phyloP scores from a whole-genome alignment of 2,329 filamentous ascomycete genomes.

The Diaporthe vaccinii region DNA sequence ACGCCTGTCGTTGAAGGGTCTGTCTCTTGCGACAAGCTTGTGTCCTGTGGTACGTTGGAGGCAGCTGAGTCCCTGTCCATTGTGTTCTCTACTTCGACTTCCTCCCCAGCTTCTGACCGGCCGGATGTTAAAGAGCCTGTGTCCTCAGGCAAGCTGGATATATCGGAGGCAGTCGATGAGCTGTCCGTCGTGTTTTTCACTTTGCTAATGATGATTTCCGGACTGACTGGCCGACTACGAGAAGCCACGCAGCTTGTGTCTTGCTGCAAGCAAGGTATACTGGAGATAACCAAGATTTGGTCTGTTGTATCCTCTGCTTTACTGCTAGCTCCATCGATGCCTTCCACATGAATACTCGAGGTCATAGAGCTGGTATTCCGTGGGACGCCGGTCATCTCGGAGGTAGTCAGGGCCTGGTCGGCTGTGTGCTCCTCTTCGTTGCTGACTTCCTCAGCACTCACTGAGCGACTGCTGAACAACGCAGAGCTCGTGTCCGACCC shows the following conservation, averaged over 20 bases:
- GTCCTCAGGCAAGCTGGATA: not conserved
- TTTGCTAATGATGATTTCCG: not conserved
- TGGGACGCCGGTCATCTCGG: not conserved
- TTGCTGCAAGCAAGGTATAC: too few relatives aligned
- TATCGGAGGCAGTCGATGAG: not conserved
- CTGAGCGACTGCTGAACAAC: not conserved
- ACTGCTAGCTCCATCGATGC: not conserved
- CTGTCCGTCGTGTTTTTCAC: not conserved
- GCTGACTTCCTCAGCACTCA: not conserved
- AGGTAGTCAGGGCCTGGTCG: not conserved
- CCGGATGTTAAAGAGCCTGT: not conserved
- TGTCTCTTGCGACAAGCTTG: not conserved
- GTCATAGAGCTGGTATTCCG: not conserved
- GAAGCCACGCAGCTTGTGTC: not conserved
- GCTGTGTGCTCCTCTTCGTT: not conserved
- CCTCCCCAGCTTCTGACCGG: not conserved
- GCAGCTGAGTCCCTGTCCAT: too few relatives aligned
- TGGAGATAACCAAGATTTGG: not conserved
- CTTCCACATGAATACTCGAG: not conserved
- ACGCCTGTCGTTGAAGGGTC: not conserved
- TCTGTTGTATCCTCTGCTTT: not conserved
- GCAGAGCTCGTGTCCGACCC: not conserved
- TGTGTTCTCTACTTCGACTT: not conserved
- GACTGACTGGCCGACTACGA: not conserved
- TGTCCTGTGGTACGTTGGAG: not conserved